phyloP scores from a whole-genome alignment of 495 filamentous ascomycete genomes.

The Aspergillus sclerotiicarbonarius region DNA sequence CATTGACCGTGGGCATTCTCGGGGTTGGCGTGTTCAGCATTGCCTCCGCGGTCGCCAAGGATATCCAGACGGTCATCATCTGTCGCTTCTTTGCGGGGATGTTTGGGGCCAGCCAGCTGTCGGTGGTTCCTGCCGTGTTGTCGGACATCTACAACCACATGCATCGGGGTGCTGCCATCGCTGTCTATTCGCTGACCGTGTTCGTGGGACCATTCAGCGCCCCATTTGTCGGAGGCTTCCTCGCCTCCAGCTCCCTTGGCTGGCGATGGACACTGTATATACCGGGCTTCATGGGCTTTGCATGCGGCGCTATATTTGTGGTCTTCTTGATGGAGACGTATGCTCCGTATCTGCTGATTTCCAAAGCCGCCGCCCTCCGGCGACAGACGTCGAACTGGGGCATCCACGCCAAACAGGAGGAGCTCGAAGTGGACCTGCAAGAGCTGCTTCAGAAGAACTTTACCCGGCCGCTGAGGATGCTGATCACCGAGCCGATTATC shows the following conservation, averaged over 20 bases:
- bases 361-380: conserved; percentile 26
- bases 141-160: conserved; percentile 41
- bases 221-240: conserved; percentile 38
- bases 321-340: conserved; percentile 30
- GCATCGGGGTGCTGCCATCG: conserved; percentile 35
- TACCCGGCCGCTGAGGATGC: conserved; percentile 29
- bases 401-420: conserved; percentile 39
- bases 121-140: conserved; percentile 37
- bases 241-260: conserved; percentile 21
- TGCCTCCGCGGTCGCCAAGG: conserved; percentile 50
- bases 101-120: conserved; percentile 38
- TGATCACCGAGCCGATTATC: conserved; percentile 35
- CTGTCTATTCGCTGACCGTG: conserved; percentile 39
- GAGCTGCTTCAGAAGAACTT: conserved; percentile 33
- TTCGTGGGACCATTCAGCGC: conserved; percentile 38
- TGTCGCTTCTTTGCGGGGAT: conserved; percentile 40
- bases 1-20: conserved; percentile 44
- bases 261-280: conserved; percentile 41
- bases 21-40: conserved; percentile 47
- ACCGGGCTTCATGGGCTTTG: conserved; percentile 24
- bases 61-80: conserved; percentile 45
- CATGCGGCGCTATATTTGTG: conserved; percentile 5
- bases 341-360: conserved; percentile 19
- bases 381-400: conserved; percentile 33
- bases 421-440: conserved; percentile 29